A percentile compares a stretch with the other conserved stretches of the same genome.
phyloP scores from a whole-genome alignment of 257 asterid species.

The Penstemon barbatus region DNA sequence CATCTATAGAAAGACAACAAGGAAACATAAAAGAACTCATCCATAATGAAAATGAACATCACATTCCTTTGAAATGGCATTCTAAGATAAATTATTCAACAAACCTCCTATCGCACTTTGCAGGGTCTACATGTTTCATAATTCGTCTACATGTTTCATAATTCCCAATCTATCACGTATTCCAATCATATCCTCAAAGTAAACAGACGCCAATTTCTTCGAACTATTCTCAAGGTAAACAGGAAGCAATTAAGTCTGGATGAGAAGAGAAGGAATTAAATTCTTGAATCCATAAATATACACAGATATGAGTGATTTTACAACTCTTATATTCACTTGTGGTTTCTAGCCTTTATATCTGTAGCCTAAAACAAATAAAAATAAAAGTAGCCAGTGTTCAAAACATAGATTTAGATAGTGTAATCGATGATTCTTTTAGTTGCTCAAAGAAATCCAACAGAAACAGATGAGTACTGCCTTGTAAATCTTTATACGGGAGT shows the following conservation, averaged over 20 bases:
- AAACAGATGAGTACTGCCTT: background rate
- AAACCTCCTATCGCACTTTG: background rate
- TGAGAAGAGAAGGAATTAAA: too few species aligned
- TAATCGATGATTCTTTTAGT: background rate
- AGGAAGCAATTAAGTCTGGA: too few species aligned
- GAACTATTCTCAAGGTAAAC: too few species aligned
- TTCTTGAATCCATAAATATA: too few species aligned
- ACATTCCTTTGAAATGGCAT: background rate
- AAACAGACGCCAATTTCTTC: too few species aligned
- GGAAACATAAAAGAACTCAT: background rate
- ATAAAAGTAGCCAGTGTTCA: background rate
- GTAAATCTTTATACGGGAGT: too few species aligned
- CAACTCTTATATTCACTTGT: background rate
- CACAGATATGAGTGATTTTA: background rate
- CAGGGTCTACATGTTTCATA: background rate
- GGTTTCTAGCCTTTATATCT: background rate
- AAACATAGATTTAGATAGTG: background rate
- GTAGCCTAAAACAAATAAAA: background rate
- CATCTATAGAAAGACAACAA: conserved; percentile 2
- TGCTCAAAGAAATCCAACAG: background rate
- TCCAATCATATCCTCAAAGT: too few species aligned
- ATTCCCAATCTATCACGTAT: too few species aligned
- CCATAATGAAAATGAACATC: background rate
- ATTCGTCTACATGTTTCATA: background rate
- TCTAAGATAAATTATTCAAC: background rate